These are phyloP conservation scores for Ramicandelaber brevisporus DNA, from an alignment of 192 early-diverging fungal genomes.

Conservation along the genomic window DNA sequence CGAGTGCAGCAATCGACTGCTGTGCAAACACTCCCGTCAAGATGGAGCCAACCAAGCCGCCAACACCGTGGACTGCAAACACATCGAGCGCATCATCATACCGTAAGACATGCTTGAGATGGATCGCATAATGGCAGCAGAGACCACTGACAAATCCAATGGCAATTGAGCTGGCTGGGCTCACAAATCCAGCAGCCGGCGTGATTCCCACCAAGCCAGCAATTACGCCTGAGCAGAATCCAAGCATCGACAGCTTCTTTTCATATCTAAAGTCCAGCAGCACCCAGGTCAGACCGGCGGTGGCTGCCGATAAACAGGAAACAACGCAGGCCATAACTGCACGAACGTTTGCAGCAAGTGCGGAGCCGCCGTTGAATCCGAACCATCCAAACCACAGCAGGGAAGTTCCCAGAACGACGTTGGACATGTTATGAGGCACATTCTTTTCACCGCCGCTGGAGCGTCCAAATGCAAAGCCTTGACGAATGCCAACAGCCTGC, in stretches of 20 bases:
- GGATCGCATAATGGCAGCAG: slow-evolving; percentile 54
- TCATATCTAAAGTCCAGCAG: slow-evolving; percentile 40
- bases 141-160: slow-evolving; percentile 51
- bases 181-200: slow-evolving; percentile 70
- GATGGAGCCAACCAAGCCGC: slow-evolving; percentile 55
- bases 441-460: slow-evolving; percentile 36
- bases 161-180: slow-evolving; percentile 46
- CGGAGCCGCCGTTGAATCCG: slow-evolving; percentile 86
- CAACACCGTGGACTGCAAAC: slow-evolving; percentile 70
- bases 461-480: slow-evolving; percentile 23
- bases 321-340: slow-evolving; percentile 66
- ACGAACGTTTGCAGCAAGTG: slow-evolving; percentile 49
- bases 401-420: slow-evolving; percentile 70
- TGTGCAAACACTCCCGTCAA: slow-evolving; percentile 74
- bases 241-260: slow-evolving; percentile 63
- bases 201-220: slow-evolving; percentile 84
- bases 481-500: slow-evolving; percentile 55
- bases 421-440: slow-evolving; percentile 73
- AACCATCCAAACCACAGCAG: slow-evolving; percentile 94
- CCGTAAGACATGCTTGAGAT: slow-evolving; percentile 58
- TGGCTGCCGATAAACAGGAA: slow-evolving; percentile 62
- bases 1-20: slow-evolving; percentile 34
- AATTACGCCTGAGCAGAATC: slow-evolving; percentile 85
- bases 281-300: slow-evolving; percentile 67
- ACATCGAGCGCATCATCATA: slow-evolving; percentile 87